These are phyloP conservation scores for Brasilioporus rufonigricans DNA, from an alignment of 768 basidiomycete species.

Conservation along the genomic window DNA sequence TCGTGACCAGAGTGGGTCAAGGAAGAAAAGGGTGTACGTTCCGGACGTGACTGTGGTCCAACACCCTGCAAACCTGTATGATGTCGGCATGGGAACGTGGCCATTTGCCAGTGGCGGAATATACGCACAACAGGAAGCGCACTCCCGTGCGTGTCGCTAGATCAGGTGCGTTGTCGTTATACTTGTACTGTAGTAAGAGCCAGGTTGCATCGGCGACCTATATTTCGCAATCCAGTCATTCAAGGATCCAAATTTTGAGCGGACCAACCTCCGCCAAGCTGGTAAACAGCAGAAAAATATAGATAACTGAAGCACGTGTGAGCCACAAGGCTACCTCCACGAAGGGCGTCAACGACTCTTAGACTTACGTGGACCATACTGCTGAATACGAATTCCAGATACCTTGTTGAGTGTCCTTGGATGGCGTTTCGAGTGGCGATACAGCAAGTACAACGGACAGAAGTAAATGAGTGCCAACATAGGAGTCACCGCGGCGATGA, in stretches of 20 bases:
- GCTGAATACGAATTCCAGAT: conserved; percentile 44
- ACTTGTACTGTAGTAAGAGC: conserved; percentile 56
- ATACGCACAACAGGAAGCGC: conserved; percentile 48
- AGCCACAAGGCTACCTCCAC: conserved; percentile 16
- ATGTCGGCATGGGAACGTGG: conserved; percentile 5
- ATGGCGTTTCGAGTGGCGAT: conserved; percentile 43
- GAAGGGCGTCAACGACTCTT: not conserved
- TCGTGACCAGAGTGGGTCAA: conserved; percentile 57
- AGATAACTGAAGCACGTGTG: conserved; percentile 39
- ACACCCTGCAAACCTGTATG: conserved; percentile 50
- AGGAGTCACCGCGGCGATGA: conserved; percentile 35
- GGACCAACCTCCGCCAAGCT: conserved; percentile 46
- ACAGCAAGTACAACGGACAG: conserved; percentile 48
- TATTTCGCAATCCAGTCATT: conserved; percentile 3
- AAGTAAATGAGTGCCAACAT: conserved; percentile 46
- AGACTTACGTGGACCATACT: conserved; percentile 52
- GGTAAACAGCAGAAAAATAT: conserved; percentile 47
- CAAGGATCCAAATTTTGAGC: not conserved
- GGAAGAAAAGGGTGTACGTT: conserved; percentile 53
- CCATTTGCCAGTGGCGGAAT: not conserved
- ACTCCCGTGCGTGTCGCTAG: conserved; percentile 41
- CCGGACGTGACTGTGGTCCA: conserved; percentile 60
- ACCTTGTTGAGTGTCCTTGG: conserved; percentile 51
- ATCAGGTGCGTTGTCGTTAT: conserved; percentile 52
- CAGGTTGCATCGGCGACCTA: conserved; percentile 56